phyloP scores from a whole-genome alignment of 1,284 basidiomycete species.

The Moniliella sp. region DNA sequence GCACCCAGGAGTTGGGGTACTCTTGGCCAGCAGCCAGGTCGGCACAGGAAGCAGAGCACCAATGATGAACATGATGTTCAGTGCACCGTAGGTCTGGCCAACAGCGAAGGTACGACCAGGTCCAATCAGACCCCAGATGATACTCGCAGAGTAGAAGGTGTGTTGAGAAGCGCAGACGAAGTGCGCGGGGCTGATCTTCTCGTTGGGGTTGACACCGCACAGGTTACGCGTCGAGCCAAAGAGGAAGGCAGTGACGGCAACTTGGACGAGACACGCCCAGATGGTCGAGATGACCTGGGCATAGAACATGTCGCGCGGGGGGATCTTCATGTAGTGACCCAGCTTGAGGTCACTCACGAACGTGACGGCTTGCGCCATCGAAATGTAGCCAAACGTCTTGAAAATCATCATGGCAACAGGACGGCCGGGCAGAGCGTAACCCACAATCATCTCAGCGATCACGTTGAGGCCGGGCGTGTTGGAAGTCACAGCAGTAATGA shows the following conservation, averaged over 20 bases:
- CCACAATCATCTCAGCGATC: constrained; percentile 18
- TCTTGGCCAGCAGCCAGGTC: constrained; percentile 1
- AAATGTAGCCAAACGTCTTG: constrained; percentile 40
- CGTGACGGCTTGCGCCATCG: constrained; percentile 5
- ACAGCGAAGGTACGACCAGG: not conserved
- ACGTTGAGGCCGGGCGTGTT: constrained; percentile 8
- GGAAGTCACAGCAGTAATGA: constrained; percentile 8
- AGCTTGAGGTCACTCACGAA: constrained; percentile 37
- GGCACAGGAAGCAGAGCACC: constrained; percentile 1
- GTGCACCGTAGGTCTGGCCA: not conserved
- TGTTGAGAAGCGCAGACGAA: constrained; percentile 1
- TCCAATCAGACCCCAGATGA: constrained; percentile 4
- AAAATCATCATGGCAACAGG: constrained; percentile 33
- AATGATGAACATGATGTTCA: constrained; percentile 1
- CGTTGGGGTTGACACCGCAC: constrained; percentile 1
- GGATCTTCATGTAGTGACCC: constrained; percentile 46
- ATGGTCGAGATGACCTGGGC: constrained; percentile 6
- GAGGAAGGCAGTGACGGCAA: constrained; percentile 1
- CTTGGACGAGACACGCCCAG: constrained; percentile 4
- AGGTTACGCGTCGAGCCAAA: constrained; percentile 1
- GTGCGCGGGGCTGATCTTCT: not conserved
- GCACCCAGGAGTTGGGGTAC: constrained; percentile 1
- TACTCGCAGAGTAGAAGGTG: constrained; percentile 1
- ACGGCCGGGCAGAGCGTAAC: constrained; percentile 13
- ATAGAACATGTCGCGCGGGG: constrained; percentile 32